Percentiles rank a stretch among this genome's conserved stretches.
Evolutionary conservation across 2,329 filamentous ascomycete genomes (phyloP).

Genomic region (Cordyceps fumosorosea): DNA sequence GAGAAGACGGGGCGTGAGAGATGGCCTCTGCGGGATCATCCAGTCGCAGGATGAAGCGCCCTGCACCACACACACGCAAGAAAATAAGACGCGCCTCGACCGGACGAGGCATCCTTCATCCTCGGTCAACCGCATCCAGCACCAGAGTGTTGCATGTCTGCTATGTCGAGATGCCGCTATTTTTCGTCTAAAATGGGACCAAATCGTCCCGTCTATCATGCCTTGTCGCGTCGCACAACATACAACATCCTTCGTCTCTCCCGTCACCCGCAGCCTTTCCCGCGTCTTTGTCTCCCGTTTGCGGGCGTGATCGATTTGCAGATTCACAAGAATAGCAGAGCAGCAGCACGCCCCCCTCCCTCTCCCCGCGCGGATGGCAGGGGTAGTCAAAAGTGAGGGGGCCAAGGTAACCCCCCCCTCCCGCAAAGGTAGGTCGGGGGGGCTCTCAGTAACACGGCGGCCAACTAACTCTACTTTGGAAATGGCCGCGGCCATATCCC

Average conservation of each 20-base stretch:
- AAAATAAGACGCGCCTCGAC: neutral
- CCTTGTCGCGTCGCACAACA: neutral
- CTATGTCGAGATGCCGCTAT: neutral
- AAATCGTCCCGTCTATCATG: no score
- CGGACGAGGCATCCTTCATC: no score
- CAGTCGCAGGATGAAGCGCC: slow-evolving; percentile 5
- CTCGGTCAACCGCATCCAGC: no score
- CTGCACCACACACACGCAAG: neutral
- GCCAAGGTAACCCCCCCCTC: neutral
- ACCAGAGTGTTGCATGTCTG: no score
- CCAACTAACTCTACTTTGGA: neutral
- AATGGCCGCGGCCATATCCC: neutral
- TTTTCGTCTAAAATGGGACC: neutral
- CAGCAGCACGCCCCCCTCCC: neutral
- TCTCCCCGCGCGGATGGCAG: neutral
- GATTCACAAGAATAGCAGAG: neutral
- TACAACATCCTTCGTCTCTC: neutral
- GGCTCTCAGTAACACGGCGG: neutral
- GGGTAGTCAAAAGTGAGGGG: neutral
- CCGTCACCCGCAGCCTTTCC: neutral
- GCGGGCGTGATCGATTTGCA: neutral
- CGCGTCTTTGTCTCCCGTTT: neutral
- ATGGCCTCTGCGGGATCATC: neutral
- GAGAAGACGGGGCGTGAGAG: neutral
- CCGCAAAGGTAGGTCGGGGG: no score